phyloP scores from a whole-genome alignment of 2,329 filamentous ascomycete species.

The Exophiala phaeomuriformis region DNA sequence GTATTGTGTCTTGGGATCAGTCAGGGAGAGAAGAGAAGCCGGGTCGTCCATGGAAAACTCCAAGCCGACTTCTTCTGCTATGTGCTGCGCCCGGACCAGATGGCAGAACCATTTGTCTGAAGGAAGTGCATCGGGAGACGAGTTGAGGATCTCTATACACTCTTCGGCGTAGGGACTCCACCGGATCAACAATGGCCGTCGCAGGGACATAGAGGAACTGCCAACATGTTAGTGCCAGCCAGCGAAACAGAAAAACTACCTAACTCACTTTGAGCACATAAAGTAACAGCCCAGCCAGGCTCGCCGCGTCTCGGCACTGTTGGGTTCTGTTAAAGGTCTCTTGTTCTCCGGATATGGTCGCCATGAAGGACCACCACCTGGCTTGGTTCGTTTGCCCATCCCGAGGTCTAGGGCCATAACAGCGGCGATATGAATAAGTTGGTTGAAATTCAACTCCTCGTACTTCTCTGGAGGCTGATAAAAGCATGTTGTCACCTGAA shows the following conservation, averaged over 20 bases:
- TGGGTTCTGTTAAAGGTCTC: constrained; percentile 38
- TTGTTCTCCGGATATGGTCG: constrained; percentile 36
- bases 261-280: constrained; percentile 47
- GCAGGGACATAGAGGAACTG: constrained; percentile 52
- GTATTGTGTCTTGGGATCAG: constrained; percentile 58
- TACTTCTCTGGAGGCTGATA: constrained; percentile 76
- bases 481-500: constrained; percentile 72
- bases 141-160: constrained; percentile 51
- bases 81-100: constrained; percentile 52
- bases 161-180: constrained; percentile 60
- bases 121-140: constrained; percentile 49
- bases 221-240: constrained; percentile 11
- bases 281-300: constrained; percentile 58
- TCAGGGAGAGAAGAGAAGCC: constrained; percentile 45
- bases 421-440: constrained; percentile 71
- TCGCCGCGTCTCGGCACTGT: constrained; percentile 50
- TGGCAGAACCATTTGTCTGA: constrained; percentile 51
- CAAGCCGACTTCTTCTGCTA: constrained; percentile 61
- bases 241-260: not conserved
- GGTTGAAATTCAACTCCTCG: constrained; percentile 84
- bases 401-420: constrained; percentile 80
- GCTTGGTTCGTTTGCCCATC: constrained; percentile 52
- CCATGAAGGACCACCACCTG: constrained; percentile 33
- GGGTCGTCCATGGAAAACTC: constrained; percentile 64
- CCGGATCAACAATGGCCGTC: constrained; percentile 51